These are phyloP conservation scores for Penicillium daleae DNA, from an alignment of 495 filamentous ascomycete species.

Conservation along the genomic window DNA sequence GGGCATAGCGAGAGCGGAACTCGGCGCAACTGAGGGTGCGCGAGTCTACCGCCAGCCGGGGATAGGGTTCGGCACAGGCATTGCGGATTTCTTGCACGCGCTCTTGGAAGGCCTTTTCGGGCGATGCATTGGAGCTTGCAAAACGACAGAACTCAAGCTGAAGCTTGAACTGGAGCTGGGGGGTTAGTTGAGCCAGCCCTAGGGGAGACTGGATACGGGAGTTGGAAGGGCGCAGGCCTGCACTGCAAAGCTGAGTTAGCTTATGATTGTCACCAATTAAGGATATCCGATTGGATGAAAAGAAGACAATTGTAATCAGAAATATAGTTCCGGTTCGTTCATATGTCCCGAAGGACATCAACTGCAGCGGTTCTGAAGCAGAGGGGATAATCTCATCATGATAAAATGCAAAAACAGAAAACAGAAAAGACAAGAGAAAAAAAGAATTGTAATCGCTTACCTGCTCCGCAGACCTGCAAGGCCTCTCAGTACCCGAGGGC, in stretches of 20 bases:
- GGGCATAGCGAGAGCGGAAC: constrained; percentile 42
- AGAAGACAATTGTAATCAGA: constrained; percentile 22
- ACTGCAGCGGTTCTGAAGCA: constrained; percentile 92
- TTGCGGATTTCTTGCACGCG: constrained; percentile 55
- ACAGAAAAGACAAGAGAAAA: constrained; percentile 10
- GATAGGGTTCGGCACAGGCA: constrained; percentile 53
- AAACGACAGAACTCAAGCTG: constrained; percentile 11
- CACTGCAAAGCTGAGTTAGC: constrained; percentile 33
- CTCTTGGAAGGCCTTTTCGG: constrained; percentile 46
- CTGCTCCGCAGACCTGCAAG: constrained; percentile 32
- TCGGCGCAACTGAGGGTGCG: constrained; percentile 43
- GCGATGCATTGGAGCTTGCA: constrained; percentile 40
- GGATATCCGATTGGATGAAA: constrained; percentile 13
- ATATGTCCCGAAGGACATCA: constrained; percentile 62
- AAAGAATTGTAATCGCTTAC: constrained; percentile 36
- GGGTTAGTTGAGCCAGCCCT: constrained; percentile 25
- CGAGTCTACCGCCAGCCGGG: constrained; percentile 43
- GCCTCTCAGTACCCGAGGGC: constrained; percentile 36
- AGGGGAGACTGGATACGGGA: constrained; percentile 15
- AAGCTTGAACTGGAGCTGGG: constrained; percentile 6
- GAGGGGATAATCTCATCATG: constrained; percentile 57
- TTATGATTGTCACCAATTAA: constrained; percentile 11
- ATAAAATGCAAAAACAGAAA: constrained; percentile 21
- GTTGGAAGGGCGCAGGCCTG: constrained; percentile 26
- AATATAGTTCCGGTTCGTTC: constrained; percentile 41